Conservation (phyloP, 306 rosid species). For the Alnus rubra region DNA sequence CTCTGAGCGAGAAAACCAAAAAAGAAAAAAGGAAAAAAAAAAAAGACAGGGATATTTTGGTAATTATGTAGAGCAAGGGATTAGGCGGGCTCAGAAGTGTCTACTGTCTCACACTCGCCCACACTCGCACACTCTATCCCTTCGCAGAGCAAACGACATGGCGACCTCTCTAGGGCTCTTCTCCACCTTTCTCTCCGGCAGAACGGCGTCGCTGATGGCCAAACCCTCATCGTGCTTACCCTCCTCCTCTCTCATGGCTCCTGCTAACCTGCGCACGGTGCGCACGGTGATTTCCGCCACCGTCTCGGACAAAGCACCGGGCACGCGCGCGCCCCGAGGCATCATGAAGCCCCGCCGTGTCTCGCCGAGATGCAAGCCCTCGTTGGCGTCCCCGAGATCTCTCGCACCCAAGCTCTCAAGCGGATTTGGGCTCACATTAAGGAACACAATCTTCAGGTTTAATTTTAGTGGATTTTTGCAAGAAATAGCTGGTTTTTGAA, state of each 20-base stretch:
- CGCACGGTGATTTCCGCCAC: slow-evolving; percentile 52
- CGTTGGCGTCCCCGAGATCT: slow-evolving; percentile 76
- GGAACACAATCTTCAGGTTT: slow-evolving; percentile 90
- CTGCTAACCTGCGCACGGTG: slow-evolving; percentile 35
- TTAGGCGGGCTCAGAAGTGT: slow-evolving; percentile 28
- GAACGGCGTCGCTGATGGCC: slow-evolving; percentile 24
- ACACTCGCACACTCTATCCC: slow-evolving; percentile 23
- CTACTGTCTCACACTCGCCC: neutral
- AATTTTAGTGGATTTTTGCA: neutral
- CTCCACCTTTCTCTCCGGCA: slow-evolving; percentile 53
- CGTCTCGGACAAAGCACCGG: slow-evolving; percentile 57
- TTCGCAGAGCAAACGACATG: slow-evolving; percentile 24
- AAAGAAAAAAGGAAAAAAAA: neutral
- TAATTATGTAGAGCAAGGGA: slow-evolving; percentile 5
- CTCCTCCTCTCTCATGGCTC: slow-evolving; percentile 12
- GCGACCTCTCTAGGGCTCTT: slow-evolving; percentile 38
- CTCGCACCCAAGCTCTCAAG: slow-evolving; percentile 93
- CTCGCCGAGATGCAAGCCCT: slow-evolving; percentile 84
- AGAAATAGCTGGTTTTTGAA: neutral
- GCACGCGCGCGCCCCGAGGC: slow-evolving; percentile 58
- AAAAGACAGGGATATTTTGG: neutral
- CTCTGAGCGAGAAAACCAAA: neutral
- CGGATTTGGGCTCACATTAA: slow-evolving; percentile 93
- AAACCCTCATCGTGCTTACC: neutral
- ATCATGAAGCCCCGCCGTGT: slow-evolving; percentile 76